A percentile compares a stretch with the other conserved stretches of the same genome.
Conservation (phyloP, 345 rosid species). For the Microcos paniculata region DNA sequence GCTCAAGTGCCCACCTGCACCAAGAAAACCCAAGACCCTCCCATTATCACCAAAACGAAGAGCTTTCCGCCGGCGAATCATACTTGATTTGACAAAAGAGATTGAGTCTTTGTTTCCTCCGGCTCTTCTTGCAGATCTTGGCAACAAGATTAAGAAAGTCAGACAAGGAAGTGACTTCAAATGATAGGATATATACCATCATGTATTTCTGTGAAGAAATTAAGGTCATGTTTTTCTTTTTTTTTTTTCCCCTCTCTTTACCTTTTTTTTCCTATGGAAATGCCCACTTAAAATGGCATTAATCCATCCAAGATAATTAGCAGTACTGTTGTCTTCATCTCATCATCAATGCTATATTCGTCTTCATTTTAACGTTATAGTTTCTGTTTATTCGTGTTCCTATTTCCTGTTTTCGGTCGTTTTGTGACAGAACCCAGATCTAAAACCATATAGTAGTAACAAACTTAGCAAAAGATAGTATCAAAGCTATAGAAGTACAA, state of each 20-base stretch:
- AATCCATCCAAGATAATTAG: neutral
- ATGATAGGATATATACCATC: neutral
- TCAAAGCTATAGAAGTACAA: neutral
- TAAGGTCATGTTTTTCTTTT: neutral
- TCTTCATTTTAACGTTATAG: neutral
- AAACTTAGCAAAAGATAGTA: neutral
- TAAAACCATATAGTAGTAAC: neutral
- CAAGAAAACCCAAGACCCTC: slow-evolving; percentile 58
- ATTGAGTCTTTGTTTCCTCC: slow-evolving; percentile 62
- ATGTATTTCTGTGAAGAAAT: slow-evolving; percentile 7
- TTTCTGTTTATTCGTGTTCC: neutral
- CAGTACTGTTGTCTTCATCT: too few species aligned
- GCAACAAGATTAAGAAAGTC: slow-evolving; percentile 61
- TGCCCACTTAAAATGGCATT: neutral
- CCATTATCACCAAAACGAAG: slow-evolving; percentile 38
- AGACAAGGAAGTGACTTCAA: slow-evolving; percentile 26
- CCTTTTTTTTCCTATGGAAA: neutral
- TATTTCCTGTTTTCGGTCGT: neutral
- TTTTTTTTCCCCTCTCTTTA: neutral
- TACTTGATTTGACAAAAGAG: slow-evolving; percentile 67
- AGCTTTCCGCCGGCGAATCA: slow-evolving; percentile 23
- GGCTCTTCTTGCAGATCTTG: slow-evolving; percentile 48
- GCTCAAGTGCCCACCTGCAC: slow-evolving; percentile 60
- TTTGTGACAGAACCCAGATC: neutral
- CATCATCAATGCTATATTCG: neutral